phyloP scores from a whole-genome alignment of 345 rosid genomes.

The Sonneratia caseolaris region DNA sequence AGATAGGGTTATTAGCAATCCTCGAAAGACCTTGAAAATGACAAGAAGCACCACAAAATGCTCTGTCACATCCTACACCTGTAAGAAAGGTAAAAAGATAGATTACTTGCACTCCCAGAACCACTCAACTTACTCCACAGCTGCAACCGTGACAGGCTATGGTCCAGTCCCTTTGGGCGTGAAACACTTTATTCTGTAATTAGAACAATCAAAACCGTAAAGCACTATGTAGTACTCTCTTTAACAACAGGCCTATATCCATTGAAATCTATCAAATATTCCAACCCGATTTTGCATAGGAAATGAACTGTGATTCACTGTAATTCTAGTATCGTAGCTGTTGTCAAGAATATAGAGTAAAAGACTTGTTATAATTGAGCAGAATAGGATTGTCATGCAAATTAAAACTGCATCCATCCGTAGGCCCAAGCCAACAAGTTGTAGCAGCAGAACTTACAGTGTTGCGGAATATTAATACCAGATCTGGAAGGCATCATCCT shows the following conservation, averaged over 20 bases:
- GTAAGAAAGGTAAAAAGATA: slow-evolving; percentile 16
- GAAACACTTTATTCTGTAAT: neutral
- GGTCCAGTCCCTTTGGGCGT: neutral
- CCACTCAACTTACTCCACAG: neutral
- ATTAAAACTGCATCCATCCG: neutral
- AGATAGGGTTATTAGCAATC: slow-evolving; percentile 32
- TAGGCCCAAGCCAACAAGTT: neutral
- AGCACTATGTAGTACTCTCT: neutral
- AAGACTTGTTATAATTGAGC: neutral
- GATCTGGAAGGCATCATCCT: slow-evolving; percentile 84
- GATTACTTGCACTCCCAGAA: neutral
- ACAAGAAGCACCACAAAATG: slow-evolving; percentile 90
- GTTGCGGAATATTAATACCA: slow-evolving; percentile 53
- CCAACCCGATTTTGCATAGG: neutral
- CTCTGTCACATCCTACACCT: slow-evolving; percentile 87
- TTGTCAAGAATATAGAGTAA: neutral
- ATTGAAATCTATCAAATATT: neutral
- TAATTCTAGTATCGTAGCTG: neutral
- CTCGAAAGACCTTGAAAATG: slow-evolving; percentile 36
- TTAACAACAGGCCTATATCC: neutral
- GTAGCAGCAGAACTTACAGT: slow-evolving; percentile 43
- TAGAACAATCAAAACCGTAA: neutral
- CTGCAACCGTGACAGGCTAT: neutral
- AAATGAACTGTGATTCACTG: neutral
- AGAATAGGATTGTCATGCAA: neutral